Evolutionary conservation across 2,329 filamentous ascomycete species (phyloP).

Genomic region (Biscogniauxia mediterranea): DNA sequence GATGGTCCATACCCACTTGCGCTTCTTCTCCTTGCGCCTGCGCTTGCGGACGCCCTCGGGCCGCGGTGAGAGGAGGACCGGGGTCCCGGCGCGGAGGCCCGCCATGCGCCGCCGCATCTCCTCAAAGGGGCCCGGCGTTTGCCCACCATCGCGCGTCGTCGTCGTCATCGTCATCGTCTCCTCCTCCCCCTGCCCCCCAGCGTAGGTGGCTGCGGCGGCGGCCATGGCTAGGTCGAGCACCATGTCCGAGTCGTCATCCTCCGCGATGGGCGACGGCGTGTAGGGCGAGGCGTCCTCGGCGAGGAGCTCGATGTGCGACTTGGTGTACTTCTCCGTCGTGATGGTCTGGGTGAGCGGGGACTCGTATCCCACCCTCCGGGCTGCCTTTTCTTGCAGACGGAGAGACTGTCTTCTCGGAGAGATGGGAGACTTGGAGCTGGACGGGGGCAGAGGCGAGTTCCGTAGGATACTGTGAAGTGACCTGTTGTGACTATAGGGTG

Average conservation of each 20-base stretch:
- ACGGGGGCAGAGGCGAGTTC: slow-evolving; percentile 61
- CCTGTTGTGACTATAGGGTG: slow-evolving; percentile 59
- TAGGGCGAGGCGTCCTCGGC: slow-evolving; percentile 54
- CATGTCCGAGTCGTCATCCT: slow-evolving; percentile 40
- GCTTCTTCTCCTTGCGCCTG: slow-evolving; percentile 57
- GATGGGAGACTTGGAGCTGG: slow-evolving; percentile 47
- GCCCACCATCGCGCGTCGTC: slow-evolving; percentile 55
- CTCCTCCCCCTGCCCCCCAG: slow-evolving; percentile 39
- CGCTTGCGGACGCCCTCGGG: slow-evolving; percentile 50
- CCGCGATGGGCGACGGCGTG: slow-evolving; percentile 37
- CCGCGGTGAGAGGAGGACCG: slow-evolving; percentile 39
- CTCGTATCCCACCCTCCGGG: slow-evolving; percentile 59
- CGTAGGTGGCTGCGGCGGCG: no score
- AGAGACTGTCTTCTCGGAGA: slow-evolving; percentile 55
- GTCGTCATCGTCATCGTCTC: no score
- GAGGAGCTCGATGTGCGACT: slow-evolving; percentile 62
- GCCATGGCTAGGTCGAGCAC: slow-evolving; percentile 49
- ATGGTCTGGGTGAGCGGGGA: slow-evolving; percentile 64
- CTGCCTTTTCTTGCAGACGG: slow-evolving; percentile 53
- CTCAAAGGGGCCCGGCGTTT: slow-evolving; percentile 62
- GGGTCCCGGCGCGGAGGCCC: slow-evolving; percentile 42
- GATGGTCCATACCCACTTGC: slow-evolving; percentile 67
- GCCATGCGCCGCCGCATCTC: slow-evolving; percentile 61
- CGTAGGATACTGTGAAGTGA: slow-evolving; percentile 63
- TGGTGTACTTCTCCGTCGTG: slow-evolving; percentile 59